Base-by-base conservation (phyloP, 108 stramenopile genomes). In the Licmophora abbreviata region DNA sequence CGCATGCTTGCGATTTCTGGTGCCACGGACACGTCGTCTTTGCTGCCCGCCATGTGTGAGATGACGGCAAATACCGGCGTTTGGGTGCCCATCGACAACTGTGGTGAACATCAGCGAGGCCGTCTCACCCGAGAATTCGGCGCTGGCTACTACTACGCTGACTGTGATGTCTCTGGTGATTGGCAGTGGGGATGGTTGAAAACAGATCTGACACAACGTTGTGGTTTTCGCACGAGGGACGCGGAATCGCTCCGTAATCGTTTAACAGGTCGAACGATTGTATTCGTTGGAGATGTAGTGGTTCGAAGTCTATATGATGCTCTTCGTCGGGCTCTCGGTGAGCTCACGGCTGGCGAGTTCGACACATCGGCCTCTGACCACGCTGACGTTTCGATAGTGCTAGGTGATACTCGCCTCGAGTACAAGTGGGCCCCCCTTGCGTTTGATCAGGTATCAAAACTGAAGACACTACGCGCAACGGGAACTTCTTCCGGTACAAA, bases 371-470 rank as follows among this genome's bases (percentile, higher is more conserved):
- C 29, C 14, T 24, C 62, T 29, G 31, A 37, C 3, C 69, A 70
- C 44, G 27, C 62, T 29, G 69, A 75, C 44, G 28, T 59, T 14
- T 31, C 32, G 30, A 54, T 34, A 40, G 29, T 29, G n/a, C 37
- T 67, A 32, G 56, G 57, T 25, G 24, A 45, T 21, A 56, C 56
- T 4, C 35, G 30, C 18, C 17, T 75, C 18, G 65, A 62, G 28
- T 75, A 58, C 51, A 62, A 65, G 30, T 75, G 69, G 69, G 68
- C 74, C 8, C 74, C 74, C 17, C 27, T 75, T 17, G 61, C 57
- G n/a, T 46, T 61, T 20, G 74, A 75, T 35, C 33, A 52, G 30
- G 48, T 59, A 15, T 27, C 51, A 4, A 68, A 68, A 38, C 45
- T 73, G 10, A 73, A 58, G 51, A 52, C 48, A 27, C 28, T 61